Base-by-base conservation (phyloP, 2,329 filamentous ascomycete genomes). In the Exutisphaerella laricina region DNA sequence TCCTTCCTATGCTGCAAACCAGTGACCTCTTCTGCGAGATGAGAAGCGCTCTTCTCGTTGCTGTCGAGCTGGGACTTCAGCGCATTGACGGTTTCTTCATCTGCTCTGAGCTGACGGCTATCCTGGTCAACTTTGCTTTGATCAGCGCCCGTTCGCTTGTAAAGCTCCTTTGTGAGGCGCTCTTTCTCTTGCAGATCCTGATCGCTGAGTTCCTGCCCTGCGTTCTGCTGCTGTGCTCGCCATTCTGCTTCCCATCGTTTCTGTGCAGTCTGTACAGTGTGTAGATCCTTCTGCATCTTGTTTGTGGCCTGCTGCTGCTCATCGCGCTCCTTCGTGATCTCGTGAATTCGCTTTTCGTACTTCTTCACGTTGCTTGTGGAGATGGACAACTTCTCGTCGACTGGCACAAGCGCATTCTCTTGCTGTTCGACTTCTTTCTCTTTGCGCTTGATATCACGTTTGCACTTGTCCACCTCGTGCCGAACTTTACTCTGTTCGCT, bases 131-230 rank as follows among this genome's bases (percentile, higher is more conserved):
- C 75, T 54, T 87, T 86, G 51, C 83, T 78, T 60, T 92, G 86
- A 56, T 94, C 86, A 6, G 79, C 76, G 5, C 88, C 85, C 20
- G 87, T 85, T 51, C 83, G 85, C 53, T 86, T 82, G 64, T 86
- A 88, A 47, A 94, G 87, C 59, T 96, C 85, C 51, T 86, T 80
- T 46, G 84, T 84, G 34, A 98, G 78, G 31, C 75, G 77, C 59
- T 88, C 88, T 69, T 96, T 96, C 64, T 96, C 88, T 58, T 88
- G 87, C 45, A 90, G 79, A 65, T 98, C 92, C 10, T 79, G 77
- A 44, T 89, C 85, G 52, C 80, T 94, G 36, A 98, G 74, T 54
- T 90, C 84, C 48, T 84, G 85, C 44, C 92, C 92, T 57, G 92
- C 82, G 58, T 89, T 85, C 66, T 87, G 87, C 58, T 92, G 80